These are phyloP conservation scores for Primulina eburnea DNA, from an alignment of 257 asterid genomes.

Conservation along the genomic window DNA sequence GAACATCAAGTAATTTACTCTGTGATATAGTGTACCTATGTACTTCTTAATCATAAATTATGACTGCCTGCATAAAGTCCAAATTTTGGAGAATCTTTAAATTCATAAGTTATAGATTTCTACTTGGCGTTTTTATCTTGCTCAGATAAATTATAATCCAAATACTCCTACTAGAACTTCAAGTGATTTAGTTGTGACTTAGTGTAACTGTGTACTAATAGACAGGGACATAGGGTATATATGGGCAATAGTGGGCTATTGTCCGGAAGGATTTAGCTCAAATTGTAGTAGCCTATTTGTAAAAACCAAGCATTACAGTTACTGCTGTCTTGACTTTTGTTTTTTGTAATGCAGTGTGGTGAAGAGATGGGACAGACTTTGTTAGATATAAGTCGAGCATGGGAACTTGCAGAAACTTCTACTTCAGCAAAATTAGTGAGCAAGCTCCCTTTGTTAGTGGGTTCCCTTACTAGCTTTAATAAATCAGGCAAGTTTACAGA, in stretches of 20 bases:
- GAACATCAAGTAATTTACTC: constrained; percentile 1
- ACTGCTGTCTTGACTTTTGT: neutral
- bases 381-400: constrained; percentile 73
- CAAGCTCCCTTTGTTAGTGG: constrained; percentile 53
- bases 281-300: too few relatives aligned
- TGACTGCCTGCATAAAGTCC: neutral
- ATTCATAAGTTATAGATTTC: neutral
- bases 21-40: neutral
- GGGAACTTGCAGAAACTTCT: constrained; percentile 77
- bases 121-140: neutral
- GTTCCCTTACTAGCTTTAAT: constrained; percentile 44
- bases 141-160: neutral
- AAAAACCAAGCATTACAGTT: neutral
- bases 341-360: constrained; percentile 61
- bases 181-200: neutral
- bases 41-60: neutral
- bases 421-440: constrained; percentile 58
- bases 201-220: neutral
- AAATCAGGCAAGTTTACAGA: constrained; percentile 63
- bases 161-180: constrained; percentile 1
- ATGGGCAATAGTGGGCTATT: too few relatives aligned
- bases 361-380: constrained; percentile 70
- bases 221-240: too few relatives aligned
- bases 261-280: neutral
- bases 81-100: neutral